Base-by-base conservation (phyloP, 129 eudicot genomes). In the Kitagawia praeruptora region DNA sequence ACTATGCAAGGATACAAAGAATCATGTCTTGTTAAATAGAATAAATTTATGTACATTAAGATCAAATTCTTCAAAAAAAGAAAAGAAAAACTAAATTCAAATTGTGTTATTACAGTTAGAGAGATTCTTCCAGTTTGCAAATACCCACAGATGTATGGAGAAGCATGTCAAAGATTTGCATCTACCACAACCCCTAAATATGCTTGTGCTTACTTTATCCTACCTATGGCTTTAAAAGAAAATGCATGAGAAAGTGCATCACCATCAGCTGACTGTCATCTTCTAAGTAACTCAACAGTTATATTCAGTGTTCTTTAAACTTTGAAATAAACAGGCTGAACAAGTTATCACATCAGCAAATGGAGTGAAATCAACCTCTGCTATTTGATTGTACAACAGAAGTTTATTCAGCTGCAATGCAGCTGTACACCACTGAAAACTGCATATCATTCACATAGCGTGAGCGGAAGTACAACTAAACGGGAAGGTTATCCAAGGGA, bases 401-500 rank as follows among this genome's bases (percentile, higher is more conserved):
- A 39, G 28, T 8, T 12, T 34, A 83, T 69, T 61, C 51, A 34
- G 76, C 48, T 21, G 79, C 42, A 80, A 72, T 58, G 46, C 77
- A 83, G 40, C 74, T 81, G 74, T 86, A 92, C 88, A 82, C 58
- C 71, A 77, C 40, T 14, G 54, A 28, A 61, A 80, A 71, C 83
- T 79, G 49, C 48, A 21, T 23, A 48, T 74, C 77, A 82, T 77
- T 74, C 84, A 70, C 18, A 76, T 75, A 44, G 53, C 69, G 23
- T 21, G 76, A 40, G 19, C 51, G 14, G 23, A 45, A 28, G 56
- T 11, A 3, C 8, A 10, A 56, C 82, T 87, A 94, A 58, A 84
- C 96, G 0, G 93, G 92, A 75, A 94, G 91, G 78, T 95, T 89
- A 86, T 95, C 97, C 82, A 90, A 76, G 28, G 90, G 79, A 76